Conservation (phyloP, 306 rosid genomes). For the Ammopiptanthus mongolicus region DNA sequence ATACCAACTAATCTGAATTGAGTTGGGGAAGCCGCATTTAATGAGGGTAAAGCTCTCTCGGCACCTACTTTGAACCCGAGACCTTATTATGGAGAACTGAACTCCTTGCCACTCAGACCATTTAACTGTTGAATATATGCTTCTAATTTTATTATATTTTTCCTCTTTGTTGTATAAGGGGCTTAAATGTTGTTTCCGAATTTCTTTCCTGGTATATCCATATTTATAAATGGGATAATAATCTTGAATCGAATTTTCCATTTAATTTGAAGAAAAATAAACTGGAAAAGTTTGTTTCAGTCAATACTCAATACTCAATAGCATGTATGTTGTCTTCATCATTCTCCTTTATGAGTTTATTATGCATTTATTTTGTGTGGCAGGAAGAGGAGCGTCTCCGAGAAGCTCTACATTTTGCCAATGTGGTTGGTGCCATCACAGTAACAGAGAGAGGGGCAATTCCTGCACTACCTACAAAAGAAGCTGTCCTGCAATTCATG, state of each 20-base stretch:
- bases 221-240: not conserved
- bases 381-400: constrained; percentile 62
- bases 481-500: constrained; percentile 48
- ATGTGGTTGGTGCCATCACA: constrained; percentile 74
- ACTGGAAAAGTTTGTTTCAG: not conserved
- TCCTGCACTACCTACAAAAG: constrained; percentile 76
- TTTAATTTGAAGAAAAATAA: not conserved
- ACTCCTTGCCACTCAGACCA: too few species aligned
- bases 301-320: too few species aligned
- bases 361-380: not conserved
- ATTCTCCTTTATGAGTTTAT: not conserved
- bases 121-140: not conserved
- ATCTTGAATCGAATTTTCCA: not conserved
- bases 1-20: too few species aligned
- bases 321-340: not conserved
- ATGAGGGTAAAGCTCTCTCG: too few species aligned
- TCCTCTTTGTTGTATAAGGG: not conserved
- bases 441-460: constrained; percentile 83
- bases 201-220: not conserved
- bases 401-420: constrained; percentile 68
- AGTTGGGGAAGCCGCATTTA: too few species aligned
- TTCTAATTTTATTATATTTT: not conserved
- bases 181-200: not conserved
- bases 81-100: too few species aligned
- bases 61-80: too few species aligned